Base-by-base conservation (phyloP, 768 basidiomycete genomes). In the Terana coerulea region DNA sequence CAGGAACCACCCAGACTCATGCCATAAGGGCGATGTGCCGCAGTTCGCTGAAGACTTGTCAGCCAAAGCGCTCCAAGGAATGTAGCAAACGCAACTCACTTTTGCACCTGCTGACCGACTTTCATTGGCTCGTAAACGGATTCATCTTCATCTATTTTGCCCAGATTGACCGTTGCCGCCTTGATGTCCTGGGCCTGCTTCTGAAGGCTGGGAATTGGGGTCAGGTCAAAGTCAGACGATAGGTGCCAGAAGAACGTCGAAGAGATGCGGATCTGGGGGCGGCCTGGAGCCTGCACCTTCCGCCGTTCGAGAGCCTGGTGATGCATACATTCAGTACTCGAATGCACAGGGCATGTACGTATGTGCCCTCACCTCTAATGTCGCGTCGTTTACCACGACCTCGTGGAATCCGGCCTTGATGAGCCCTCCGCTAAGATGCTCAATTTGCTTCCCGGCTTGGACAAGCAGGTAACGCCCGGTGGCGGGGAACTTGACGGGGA, bases 201-300 rank as follows among this genome's bases (percentile, higher is more conserved):
- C 9, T 66, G 59, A 19, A 95, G 71, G 0, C 65, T 57, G 7
- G 80, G 76, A 2, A 92, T 78, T 2, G 89, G 83, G 7, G 67
- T 71, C n/a, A 94, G 76, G 46, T 89, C 83, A 52, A 80, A 82
- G 65, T 94, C 90, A 1, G 93, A 92, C 0, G 84, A 90, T 11
- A 97, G 76, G 62, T 94, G 92, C 88, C 89, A 95, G 75, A 97
- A 97, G 68, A 95, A 94, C 0, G 94, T 98, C 1, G 91, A 95
- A 2, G 93, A 95, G 57, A 98, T 94, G n/a, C 95, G 86, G 58
- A 95, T 91, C 30, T 88, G 72, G 11, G 95, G 95, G n/a, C 95
- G 83, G 48, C 81, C 76, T 2, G 91, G 84, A 53, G 71, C 73
- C 53, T 78, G 72, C 10, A 58, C 56, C 58, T 76, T 84, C 35